Evolutionary conservation across 1,139 yeast species (phyloP).

Genomic region (Candida sp.): DNA sequence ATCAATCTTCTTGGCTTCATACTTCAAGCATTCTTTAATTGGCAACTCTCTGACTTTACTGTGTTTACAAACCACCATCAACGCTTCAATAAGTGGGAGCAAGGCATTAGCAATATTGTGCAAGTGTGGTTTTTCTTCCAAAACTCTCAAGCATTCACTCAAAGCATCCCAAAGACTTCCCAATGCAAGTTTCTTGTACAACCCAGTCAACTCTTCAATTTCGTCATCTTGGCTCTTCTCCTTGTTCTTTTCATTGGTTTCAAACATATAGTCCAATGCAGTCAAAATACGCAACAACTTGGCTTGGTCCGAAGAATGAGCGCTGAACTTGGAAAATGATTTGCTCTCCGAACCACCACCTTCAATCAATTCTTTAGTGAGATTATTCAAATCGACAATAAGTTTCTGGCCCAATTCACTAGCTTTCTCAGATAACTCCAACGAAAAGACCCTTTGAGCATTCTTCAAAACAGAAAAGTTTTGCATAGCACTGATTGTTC

Average conservation of each 20-base stretch:
- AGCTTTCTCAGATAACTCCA: slow-evolving; percentile 72
- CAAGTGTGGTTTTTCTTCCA: slow-evolving; percentile 53
- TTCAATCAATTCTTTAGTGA: slow-evolving; percentile 50
- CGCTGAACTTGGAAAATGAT: slow-evolving; percentile 69
- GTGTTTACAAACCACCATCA: slow-evolving; percentile 96
- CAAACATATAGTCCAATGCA: slow-evolving; percentile 85
- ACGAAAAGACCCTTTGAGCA: slow-evolving; percentile 68
- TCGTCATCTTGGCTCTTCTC: slow-evolving; percentile 25
- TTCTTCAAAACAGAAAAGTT: slow-evolving; percentile 67
- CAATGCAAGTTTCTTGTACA: slow-evolving; percentile 71
- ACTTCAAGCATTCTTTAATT: slow-evolving; percentile 57
- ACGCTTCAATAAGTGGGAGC: slow-evolving; percentile 86
- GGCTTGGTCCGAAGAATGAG: slow-evolving; percentile 88
- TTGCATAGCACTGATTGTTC: slow-evolving; percentile 84
- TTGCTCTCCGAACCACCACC: slow-evolving; percentile 55
- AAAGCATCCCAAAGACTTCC: slow-evolving; percentile 89
- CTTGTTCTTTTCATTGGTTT: slow-evolving; percentile 34
- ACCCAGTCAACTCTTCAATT: slow-evolving; percentile 51
- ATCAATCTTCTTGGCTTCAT: slow-evolving; percentile 64
- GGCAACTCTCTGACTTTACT: slow-evolving; percentile 72
- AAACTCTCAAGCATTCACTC: slow-evolving; percentile 70
- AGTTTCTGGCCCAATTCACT: slow-evolving; percentile 60
- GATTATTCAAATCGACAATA: slow-evolving; percentile 56
- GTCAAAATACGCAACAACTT: slow-evolving; percentile 84
- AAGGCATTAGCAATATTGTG: slow-evolving; percentile 80